Conservation (phyloP, 2,329 filamentous ascomycete species). For the Fusarium tanahbumbuense region DNA sequence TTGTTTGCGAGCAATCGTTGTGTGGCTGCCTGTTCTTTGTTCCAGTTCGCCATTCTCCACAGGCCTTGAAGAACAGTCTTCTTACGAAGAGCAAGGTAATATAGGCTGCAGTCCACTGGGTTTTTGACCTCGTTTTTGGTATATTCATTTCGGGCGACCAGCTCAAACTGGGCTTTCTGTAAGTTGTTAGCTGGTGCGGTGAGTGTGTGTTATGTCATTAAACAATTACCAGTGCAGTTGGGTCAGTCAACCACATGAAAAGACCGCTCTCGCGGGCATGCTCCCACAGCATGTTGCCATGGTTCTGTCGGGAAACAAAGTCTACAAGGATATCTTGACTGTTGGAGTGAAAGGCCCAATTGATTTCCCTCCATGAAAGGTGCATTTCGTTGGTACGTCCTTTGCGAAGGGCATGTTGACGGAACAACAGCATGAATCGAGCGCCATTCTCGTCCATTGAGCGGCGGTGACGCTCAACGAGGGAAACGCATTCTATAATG, state of each 20-base stretch:
- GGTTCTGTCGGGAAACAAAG: constrained; percentile 82
- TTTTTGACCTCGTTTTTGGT: constrained; percentile 88
- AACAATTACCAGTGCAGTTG: constrained; percentile 73
- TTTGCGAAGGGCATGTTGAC: constrained; percentile 80
- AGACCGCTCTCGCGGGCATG: constrained; percentile 87
- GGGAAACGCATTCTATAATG: constrained; percentile 84
- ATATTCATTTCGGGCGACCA: constrained; percentile 93
- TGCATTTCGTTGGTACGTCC: constrained; percentile 71
- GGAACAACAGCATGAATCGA: constrained; percentile 87
- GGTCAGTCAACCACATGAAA: constrained; percentile 93
- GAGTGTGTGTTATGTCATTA: neutral
- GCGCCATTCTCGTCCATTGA: constrained; percentile 93
- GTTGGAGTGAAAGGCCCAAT: constrained; percentile 84
- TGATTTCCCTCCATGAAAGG: constrained; percentile 82
- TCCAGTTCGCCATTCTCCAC: constrained; percentile 94
- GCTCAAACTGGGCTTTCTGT: constrained; percentile 77
- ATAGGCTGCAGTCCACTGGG: constrained; percentile 89
- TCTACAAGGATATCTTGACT: constrained; percentile 92
- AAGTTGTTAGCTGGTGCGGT: constrained; percentile 12
- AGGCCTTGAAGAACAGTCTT: constrained; percentile 90
- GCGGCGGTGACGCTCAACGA: constrained; percentile 86
- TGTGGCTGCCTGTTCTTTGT: constrained; percentile 85
- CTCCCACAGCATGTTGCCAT: constrained; percentile 84
- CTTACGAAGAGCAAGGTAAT: constrained; percentile 90
- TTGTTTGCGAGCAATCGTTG: constrained; percentile 87